Evolutionary conservation across 2,329 filamentous ascomycete genomes (phyloP).

Genomic region (Hypomyces perniciosus): DNA sequence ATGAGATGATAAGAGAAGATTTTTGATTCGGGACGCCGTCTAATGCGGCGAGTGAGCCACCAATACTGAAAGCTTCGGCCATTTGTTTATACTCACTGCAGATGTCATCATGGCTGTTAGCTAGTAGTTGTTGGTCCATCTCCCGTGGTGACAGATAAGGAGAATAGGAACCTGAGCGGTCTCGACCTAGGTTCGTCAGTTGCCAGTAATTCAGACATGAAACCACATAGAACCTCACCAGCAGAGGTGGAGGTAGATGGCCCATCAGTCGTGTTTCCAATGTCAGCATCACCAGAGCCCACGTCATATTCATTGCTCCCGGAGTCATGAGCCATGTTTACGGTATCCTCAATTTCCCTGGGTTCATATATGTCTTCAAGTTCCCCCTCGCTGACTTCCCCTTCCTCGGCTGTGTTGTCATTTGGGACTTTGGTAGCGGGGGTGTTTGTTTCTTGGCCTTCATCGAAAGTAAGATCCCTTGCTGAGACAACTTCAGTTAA

Average conservation of each 20-base stretch:
- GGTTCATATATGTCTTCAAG: conserved; percentile 52
- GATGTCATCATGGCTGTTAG: background rate
- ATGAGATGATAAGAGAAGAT: background rate
- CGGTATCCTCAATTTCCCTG: conserved; percentile 8
- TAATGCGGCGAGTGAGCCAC: background rate
- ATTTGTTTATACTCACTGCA: background rate
- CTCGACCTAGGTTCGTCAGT: conserved; percentile 23
- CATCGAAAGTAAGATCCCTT: background rate
- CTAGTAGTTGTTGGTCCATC: conserved; percentile 24
- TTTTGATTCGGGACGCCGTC: background rate
- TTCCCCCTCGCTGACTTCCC: conserved; percentile 68
- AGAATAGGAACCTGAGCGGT: conserved; percentile 48
- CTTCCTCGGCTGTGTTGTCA: conserved; percentile 52
- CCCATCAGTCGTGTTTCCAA: background rate
- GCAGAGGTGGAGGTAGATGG: background rate
- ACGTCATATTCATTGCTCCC: background rate
- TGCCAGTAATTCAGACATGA: background rate
- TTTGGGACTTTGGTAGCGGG: conserved; percentile 5
- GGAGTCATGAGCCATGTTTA: background rate
- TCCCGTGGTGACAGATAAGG: conserved; percentile 47
- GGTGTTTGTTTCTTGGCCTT: background rate
- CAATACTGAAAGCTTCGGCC: background rate
- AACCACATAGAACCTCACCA: background rate
- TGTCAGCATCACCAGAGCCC: background rate
- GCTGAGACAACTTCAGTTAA: background rate